Conservation (phyloP, 306 rosid species). For the Quillaja saponaria region DNA sequence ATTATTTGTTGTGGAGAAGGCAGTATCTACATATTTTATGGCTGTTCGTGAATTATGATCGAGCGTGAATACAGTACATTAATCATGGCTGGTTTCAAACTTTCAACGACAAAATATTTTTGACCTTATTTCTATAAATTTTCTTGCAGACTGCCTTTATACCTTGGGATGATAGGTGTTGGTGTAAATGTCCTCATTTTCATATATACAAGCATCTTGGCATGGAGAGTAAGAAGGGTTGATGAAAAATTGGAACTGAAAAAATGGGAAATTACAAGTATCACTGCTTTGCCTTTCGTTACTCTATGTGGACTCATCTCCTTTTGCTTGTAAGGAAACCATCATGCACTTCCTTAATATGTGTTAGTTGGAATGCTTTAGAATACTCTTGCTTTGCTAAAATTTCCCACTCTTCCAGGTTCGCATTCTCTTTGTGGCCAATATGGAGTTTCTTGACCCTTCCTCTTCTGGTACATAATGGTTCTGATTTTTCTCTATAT, state of each 20-base stretch:
- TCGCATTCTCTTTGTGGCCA: constrained; percentile 94
- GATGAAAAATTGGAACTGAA: constrained; percentile 88
- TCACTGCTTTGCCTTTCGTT: constrained; percentile 74
- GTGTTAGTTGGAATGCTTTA: constrained; percentile 8
- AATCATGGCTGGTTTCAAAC: not conserved
- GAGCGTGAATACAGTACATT: not conserved
- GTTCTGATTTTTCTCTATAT: constrained; percentile 12
- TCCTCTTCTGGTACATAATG: constrained; percentile 82
- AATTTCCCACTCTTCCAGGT: constrained; percentile 41
- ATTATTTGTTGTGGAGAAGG: too few species aligned
- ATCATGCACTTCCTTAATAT: constrained; percentile 4
- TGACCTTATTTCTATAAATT: not conserved
- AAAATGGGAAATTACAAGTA: constrained; percentile 84
- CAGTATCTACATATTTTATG: too few species aligned
- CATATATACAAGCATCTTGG: constrained; percentile 72
- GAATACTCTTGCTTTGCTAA: constrained; percentile 36
- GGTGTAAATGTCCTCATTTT: constrained; percentile 68
- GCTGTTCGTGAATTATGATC: too few species aligned
- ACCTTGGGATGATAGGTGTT: constrained; percentile 84
- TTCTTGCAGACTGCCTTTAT: constrained; percentile 80
- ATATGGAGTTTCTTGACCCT: constrained; percentile 89
- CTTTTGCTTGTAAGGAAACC: constrained; percentile 77
- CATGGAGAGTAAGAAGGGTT: constrained; percentile 74
- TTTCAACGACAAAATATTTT: not conserved
- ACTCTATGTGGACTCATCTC: constrained; percentile 76